Base-by-base conservation (phyloP, 768 basidiomycete genomes). In the Daedaleopsis nitida region DNA sequence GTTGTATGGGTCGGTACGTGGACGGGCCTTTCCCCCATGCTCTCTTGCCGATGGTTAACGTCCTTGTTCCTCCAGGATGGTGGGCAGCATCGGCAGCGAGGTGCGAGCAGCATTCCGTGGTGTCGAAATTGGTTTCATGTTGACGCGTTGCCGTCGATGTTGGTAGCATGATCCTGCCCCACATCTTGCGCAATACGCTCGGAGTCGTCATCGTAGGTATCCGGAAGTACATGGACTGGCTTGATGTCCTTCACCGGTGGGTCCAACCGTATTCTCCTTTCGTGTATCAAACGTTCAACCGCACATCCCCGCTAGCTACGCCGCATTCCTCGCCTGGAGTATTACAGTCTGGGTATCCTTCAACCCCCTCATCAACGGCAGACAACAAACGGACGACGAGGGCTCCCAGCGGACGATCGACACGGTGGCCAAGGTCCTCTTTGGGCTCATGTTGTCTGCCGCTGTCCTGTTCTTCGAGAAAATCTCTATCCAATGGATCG, bases 401-500 rank as follows among this genome's bases (percentile, higher is more conserved):
- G 62, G 63, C n/a, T 19, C 47, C 11, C 52, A 76, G 24, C 66
- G 65, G n/a, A n/a, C 56, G 1, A 55, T 69, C 72, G 51, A 66
- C 68, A 77, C 87, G 19, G 76, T 89, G 42, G 82, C 78, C 3
- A 87, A 86, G 70, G 74, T 94, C 27, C 77, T 92, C 8, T 94
- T 95, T 69, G 91, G 86, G 9, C 70, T 89, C 52, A 82, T 86
- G 69, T 69, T 95, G 51, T 91, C 86, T 69, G 73, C 88, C 0
- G 81, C 81, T 27, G 79, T 94, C 24, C 81, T 95, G 7, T 79
- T 90, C 12, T 87, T 83, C 57, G 93, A 95, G 73, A 97, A 97
- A 70, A 84, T 95, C 61, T 73, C 88, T 14, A 91, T 97, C 51
- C 94, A 96, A 72, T 86, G 86, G 79, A 94, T 96, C 66, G 88